A percentile compares a stretch with the other conserved stretches of the same genome.
Conservation (phyloP, 1,139 yeast genomes). For the Diutina catenulata region DNA sequence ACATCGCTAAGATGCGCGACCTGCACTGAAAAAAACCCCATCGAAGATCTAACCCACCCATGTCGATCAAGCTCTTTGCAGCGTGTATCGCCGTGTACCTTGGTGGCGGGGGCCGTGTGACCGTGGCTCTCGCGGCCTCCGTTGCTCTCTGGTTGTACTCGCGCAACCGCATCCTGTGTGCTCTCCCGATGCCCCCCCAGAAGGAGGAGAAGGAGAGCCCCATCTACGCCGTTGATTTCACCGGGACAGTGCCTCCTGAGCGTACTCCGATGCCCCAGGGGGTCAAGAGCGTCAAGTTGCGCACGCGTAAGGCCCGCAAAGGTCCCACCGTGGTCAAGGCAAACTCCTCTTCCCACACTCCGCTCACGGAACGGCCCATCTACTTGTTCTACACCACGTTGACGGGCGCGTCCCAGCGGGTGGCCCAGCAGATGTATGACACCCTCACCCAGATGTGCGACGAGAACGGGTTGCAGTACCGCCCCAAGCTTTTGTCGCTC, state of each 20-base stretch:
- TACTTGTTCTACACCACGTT: constrained; percentile 70
- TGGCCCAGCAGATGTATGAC: constrained; percentile 42
- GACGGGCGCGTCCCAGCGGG: constrained; percentile 69
- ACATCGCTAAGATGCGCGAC: too few species aligned
- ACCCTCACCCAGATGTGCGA: constrained; percentile 14
- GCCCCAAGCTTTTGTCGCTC: constrained; percentile 52
- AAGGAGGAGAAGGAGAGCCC: constrained; percentile 11
- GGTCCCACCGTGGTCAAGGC: constrained; percentile 29
- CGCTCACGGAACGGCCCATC: background rate
- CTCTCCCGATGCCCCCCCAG: background rate
- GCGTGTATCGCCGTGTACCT: background rate
- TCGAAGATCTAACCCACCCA: too few species aligned
- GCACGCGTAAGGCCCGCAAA: constrained; percentile 16
- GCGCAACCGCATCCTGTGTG: constrained; percentile 1
- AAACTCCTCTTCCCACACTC: background rate
- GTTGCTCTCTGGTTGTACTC: constrained; percentile 2
- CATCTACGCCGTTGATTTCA: constrained; percentile 34
- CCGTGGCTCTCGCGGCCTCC: background rate
- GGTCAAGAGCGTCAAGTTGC: background rate
- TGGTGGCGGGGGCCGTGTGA: background rate
- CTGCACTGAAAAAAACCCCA: too few species aligned
- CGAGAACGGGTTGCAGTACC: constrained; percentile 19
- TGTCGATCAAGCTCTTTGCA: background rate
- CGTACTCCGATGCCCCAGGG: constrained; percentile 15
- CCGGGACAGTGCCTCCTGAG: constrained; percentile 19